Evolutionary conservation across 1,284 basidiomycete species (phyloP), one percentile per base, ranked within the genome.

Genomic region (Inonotus hispidus): DNA sequence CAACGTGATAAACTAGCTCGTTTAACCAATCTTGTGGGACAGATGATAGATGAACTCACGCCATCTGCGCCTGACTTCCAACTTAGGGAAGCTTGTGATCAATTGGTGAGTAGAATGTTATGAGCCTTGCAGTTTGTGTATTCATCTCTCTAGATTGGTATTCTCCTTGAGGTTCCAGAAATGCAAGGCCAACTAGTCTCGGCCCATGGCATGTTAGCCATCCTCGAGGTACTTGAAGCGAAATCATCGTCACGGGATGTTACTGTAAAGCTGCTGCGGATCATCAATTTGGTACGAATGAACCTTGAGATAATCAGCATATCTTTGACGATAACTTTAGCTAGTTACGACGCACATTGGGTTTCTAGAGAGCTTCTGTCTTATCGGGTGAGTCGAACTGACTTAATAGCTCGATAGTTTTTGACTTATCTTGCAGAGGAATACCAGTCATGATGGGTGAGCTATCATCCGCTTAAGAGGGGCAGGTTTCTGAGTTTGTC

Each of bases 201-300:
- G 13, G 88, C 90, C 0, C 96, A 98, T 74, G 96, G 96, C 3
- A 92, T 98, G 86, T 79, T 98, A 6, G 93, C 94, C 0, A 90
- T 98, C 59, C 75, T 98, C 66, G 95, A 98, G 72, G 90, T 97
- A 0, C 75, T 99, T 39, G 95, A 98, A 73, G 84, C 86, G 14
- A 85, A 88, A 59, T 84, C 83, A 16, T 71, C 79, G 62, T 90
- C 89, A 16, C 79, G 93, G 60, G 94, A 97, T 63, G 88, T 96
- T 1, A 84, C 88, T 27, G 82, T 92, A 71, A 88, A 90, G 68
- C 72, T 98, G 37, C 76, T 99, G 64, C 89, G 92, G 66, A 90
- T 98, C 61, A 85, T 98, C 67, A 98, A 98, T 69, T 72, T 92
- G 71, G 94, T 95, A 65, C 62, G 83, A 71, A 1, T 38, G 21